Percentiles rank a stretch among this genome's conserved stretches.
These are phyloP conservation scores for Fusarium sp. DNA, from an alignment of 2,329 filamentous ascomycete species.

Conservation along the genomic window DNA sequence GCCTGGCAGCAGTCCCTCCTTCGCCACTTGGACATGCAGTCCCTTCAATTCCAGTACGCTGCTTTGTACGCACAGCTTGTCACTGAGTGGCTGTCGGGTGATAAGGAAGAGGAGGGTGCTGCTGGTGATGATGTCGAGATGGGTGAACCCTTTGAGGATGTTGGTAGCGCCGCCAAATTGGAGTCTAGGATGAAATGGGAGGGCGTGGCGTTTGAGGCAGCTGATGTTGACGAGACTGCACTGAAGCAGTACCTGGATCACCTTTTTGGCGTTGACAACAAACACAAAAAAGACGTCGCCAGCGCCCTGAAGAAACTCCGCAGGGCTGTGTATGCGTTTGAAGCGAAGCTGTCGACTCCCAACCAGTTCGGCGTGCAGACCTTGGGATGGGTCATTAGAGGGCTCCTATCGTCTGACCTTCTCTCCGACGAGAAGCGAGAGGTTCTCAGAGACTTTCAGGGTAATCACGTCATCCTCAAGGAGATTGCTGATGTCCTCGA, in stretches of 20 bases:
- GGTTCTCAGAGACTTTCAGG: slow-evolving; percentile 57
- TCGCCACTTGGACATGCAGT: slow-evolving; percentile 54
- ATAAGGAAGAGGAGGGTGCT: slow-evolving; percentile 29
- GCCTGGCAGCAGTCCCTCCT: slow-evolving; percentile 52
- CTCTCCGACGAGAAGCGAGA: slow-evolving; percentile 57
- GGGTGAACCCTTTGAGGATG: slow-evolving; percentile 54
- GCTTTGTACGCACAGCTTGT: slow-evolving; percentile 59
- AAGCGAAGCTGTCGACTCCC: slow-evolving; percentile 43
- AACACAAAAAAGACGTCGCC: slow-evolving; percentile 39
- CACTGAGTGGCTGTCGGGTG: slow-evolving; percentile 59
- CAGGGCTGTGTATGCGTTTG: slow-evolving; percentile 46
- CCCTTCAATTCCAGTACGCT: slow-evolving; percentile 57
- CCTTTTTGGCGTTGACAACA: slow-evolving; percentile 52
- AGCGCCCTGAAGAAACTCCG: slow-evolving; percentile 45
- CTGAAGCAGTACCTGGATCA: slow-evolving; percentile 55
- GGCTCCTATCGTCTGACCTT: slow-evolving; percentile 58
- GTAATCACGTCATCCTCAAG: slow-evolving; percentile 55
- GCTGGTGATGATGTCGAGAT: slow-evolving; percentile 42
- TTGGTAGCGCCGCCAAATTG: slow-evolving; percentile 55
- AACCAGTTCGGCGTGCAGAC: slow-evolving; percentile 51
- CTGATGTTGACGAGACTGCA: slow-evolving; percentile 50
- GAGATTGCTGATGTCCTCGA: slow-evolving; percentile 66
- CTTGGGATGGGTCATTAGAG: slow-evolving; percentile 55
- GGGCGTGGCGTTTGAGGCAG: slow-evolving; percentile 55
- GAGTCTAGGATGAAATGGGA: slow-evolving; percentile 57